Percentiles rank a stretch among this genome's conserved stretches.
These are phyloP conservation scores for Panus rudis DNA, from an alignment of 768 basidiomycete genomes.

Conservation along the genomic window DNA sequence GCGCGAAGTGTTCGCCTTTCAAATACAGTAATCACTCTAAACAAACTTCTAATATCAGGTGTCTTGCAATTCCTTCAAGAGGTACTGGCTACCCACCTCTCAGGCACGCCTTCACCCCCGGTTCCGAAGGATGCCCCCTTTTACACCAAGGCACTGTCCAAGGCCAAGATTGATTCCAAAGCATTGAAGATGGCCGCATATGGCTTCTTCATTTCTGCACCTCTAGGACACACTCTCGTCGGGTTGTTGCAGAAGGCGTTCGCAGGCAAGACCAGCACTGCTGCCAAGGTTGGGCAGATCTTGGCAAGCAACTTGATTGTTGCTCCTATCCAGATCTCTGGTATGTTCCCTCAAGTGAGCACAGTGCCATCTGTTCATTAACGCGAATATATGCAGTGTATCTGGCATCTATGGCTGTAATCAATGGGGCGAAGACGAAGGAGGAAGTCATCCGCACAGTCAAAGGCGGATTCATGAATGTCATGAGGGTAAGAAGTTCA, in stretches of 20 bases:
- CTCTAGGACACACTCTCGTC: conserved; percentile 69
- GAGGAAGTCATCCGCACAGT: conserved; percentile 62
- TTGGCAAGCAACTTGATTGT: conserved; percentile 70
- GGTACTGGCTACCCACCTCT: conserved; percentile 67
- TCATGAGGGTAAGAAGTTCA: conserved; percentile 67
- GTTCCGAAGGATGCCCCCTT: conserved; percentile 48
- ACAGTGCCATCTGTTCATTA: too few species aligned
- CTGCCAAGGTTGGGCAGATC: conserved; percentile 64
- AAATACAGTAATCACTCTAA: background rate
- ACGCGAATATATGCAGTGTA: conserved; percentile 44
- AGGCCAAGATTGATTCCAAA: conserved; percentile 54
- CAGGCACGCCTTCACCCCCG: conserved; percentile 47
- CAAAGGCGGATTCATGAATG: conserved; percentile 64
- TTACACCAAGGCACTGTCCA: conserved; percentile 45
- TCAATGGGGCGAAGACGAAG: conserved; percentile 67
- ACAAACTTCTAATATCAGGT: conserved; percentile 15
- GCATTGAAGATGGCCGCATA: conserved; percentile 82
- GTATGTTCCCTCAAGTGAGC: conserved; percentile 34
- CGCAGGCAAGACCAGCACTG: conserved; percentile 59
- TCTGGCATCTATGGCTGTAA: conserved; percentile 75
- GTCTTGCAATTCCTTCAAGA: conserved; percentile 57
- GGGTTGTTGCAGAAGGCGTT: conserved; percentile 70
- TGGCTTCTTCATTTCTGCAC: conserved; percentile 79
- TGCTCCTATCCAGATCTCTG: conserved; percentile 65
- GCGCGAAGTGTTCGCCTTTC: conserved; percentile 9